A percentile compares a stretch with the other conserved stretches of the same genome.
Conservation (phyloP, 1,284 basidiomycete species). For the Phlebopus sp. region DNA sequence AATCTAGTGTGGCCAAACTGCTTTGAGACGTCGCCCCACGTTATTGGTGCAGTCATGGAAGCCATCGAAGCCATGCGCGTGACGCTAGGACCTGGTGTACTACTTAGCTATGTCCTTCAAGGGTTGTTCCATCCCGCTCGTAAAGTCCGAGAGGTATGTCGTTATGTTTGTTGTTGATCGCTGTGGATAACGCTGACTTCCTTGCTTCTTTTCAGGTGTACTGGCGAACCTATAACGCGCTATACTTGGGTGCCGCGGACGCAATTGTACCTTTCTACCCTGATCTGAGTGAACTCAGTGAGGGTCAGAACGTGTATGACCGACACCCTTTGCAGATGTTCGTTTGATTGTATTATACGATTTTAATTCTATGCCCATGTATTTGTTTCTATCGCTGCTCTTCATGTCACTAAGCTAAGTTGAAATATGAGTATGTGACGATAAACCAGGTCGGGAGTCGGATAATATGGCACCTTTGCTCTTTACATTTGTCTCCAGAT, state of each 20-base stretch:
- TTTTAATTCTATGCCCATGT: constrained; percentile 5
- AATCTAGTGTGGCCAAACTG: constrained; percentile 99
- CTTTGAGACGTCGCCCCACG: constrained; percentile 97
- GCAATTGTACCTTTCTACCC: constrained; percentile 95
- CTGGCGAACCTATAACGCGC: constrained; percentile 90
- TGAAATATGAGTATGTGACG: too few relatives aligned
- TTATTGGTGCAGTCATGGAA: constrained; percentile 96
- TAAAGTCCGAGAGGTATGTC: constrained; percentile 88
- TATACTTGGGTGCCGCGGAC: constrained; percentile 87
- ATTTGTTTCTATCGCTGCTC: background rate
- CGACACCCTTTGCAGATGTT: constrained; percentile 83
- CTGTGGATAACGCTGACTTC: constrained; percentile 1
- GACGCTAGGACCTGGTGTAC: constrained; percentile 89
- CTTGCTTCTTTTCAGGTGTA: constrained; percentile 47
- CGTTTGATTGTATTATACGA: constrained; percentile 42
- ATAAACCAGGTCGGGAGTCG: too few relatives aligned
- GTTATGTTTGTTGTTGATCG: constrained; percentile 9
- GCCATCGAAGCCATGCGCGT: constrained; percentile 97
- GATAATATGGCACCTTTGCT: too few relatives aligned
- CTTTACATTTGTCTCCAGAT: too few relatives aligned
- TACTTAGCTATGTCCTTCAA: constrained; percentile 89
- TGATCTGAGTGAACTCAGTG: constrained; percentile 81
- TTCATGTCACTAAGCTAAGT: background rate
- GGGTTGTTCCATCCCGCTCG: constrained; percentile 95
- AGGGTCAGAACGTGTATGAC: constrained; percentile 87